Evolutionary conservation across 73 alveolate genomes (phyloP), one percentile per base, ranked within the genome.

Genomic region (Paramecium primaurelia): DNA sequence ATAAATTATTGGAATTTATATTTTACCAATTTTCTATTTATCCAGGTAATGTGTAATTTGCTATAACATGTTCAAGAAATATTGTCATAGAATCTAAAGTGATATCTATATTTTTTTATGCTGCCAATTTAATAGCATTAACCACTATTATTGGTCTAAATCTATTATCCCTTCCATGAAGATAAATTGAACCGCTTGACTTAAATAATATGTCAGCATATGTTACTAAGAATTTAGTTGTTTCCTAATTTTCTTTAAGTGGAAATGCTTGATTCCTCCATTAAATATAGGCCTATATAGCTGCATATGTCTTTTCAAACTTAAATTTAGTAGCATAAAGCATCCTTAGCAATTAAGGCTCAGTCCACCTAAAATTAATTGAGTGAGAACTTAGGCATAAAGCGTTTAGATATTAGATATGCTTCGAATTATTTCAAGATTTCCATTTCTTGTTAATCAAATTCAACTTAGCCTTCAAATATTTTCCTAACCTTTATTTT

Each of bases 141-240:
- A 93, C 77, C 22, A 93, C 80, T 49, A 93, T 71, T 49, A 93
- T 54, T 59, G 96, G 96, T 34, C 96, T 59, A 40, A 86, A 93
- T 51, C 94, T 38, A 45, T 93, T 86, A 73, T 93, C 96, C 38
- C 96, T 64, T n/a, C 96, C 96, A 88, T 93, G 96, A 44, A 93
- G 37, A 75, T 93, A 93, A 18, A 93, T 87, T 8, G 94, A 92
- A n/a, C 96, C 96, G 4, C 51, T 89, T 28, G 36, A 45, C 94
- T 89, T 10, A 28, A 20, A 36, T 0, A n/a, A 30, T 73, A 73
- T 10, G 12, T 38, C 7, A 40, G 0, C 30, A 45, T 0, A 25
- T 3, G 9, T 54, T 80, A 80, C 91, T 64, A 80, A 49, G 47
- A 45, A 80, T 47, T 25, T 25, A 0, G 32, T 45, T 8, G 75